Evolutionary conservation across 225 moss, liverwort and hornwort genomes (phyloP), one percentile per base, ranked within the genome.

Genomic region (Polytrichum commune): DNA sequence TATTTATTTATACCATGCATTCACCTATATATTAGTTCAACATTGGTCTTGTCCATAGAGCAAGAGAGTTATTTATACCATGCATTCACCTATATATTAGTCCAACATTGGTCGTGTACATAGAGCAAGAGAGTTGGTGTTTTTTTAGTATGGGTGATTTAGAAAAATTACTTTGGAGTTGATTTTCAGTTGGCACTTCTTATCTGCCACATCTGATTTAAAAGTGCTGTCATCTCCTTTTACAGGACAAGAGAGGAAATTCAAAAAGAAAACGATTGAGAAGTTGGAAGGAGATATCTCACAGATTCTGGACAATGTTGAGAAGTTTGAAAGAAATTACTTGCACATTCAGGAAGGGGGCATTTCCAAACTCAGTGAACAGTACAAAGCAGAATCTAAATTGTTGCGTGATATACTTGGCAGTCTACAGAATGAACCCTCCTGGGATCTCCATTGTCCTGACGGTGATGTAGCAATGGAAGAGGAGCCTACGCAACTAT

Each of bases 161-260:
- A 58, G 20, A 58, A 24, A 9, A 58, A 6, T 22, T 58, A 23
- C 22, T 24, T 20, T 46, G 13, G 46, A 46, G 13, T 46, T 35
- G 9, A 9, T 35, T 46, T 46, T 46, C 16, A 4, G 16, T 13
- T 46, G 46, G 46, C 46, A 46, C 13, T 46, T 13, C 16, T 46
- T 16, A 46, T 46, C 58, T 58, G 24, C 58, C 55, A 2, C 19
- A 62, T 35, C 22, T 72, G 54, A 69, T 18, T 61, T 30, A n/a
- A 55, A 24, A 7, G 54, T 10, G 27, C 26, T 33, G 38, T 77
- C 23, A 35, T 62, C 27, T 73, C 70, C 62, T 67, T 18, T 58
- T 66, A 24, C 72, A 82, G 86, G 53, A 58, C 75, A 63, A 76
- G 83, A 81, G 80, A 78, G 74, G 80, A 69, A 29, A 57, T 58